Evolutionary conservation across 2,329 filamentous ascomycete genomes (phyloP).

Genomic region (Ambrosiella beaveri): DNA sequence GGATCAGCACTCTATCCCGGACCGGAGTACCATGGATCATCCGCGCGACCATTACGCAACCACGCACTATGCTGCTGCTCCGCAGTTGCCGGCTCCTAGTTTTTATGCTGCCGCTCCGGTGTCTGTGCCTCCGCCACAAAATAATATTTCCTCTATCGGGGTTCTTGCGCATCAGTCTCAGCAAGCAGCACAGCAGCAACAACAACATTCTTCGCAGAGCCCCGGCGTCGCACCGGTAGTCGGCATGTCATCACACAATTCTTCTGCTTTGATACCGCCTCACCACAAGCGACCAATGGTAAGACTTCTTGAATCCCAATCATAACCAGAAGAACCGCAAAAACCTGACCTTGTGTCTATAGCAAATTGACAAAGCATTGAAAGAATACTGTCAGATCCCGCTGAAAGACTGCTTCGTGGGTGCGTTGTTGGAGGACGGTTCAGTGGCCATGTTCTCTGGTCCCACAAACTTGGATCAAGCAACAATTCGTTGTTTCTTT

Average conservation of each 20-base stretch:
- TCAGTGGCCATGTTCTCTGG: constrained; percentile 29
- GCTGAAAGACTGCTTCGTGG: constrained; percentile 34
- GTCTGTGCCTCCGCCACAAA: no score
- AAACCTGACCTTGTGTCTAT: not conserved
- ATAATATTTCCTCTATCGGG: no score
- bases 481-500: constrained; percentile 29
- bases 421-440: constrained; percentile 31
- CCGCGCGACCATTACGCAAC: no score
- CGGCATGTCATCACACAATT: not conserved
- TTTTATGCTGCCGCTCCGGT: no score
- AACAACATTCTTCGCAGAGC: no score
- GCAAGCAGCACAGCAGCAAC: no score
- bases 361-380: constrained; percentile 35
- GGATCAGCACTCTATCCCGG: no score
- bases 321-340: not conserved
- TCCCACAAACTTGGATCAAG: constrained; percentile 23
- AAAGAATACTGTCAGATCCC: constrained; percentile 35
- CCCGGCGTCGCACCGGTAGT: no score
- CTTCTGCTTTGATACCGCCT: not conserved
- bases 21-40: no score
- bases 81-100: no score
- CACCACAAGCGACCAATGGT: not conserved
- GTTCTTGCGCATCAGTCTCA: no score
- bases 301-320: not conserved
- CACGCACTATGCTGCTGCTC: no score